Evolutionary conservation across 345 rosid genomes (phyloP).

Genomic region (Eucalyptus curtisii): DNA sequence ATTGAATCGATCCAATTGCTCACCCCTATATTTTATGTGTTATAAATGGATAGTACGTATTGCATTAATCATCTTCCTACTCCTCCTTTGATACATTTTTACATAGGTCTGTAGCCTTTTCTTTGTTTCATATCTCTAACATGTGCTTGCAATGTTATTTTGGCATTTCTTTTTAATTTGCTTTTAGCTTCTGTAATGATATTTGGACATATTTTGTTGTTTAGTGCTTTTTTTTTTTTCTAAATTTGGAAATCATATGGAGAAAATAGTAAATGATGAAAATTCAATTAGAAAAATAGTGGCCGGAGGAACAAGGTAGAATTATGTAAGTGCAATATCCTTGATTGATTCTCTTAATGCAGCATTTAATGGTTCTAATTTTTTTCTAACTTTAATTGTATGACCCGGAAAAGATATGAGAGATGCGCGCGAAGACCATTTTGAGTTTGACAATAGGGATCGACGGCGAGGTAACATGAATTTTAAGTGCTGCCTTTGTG

Average conservation of each 20-base stretch:
- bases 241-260: not conserved
- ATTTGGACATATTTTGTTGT: not conserved
- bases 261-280: not conserved
- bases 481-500: not conserved
- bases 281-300: not conserved
- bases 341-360: not conserved
- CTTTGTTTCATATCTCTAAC: not conserved
- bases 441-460: not conserved
- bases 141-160: not conserved
- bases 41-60: not conserved
- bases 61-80: not conserved
- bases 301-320: not conserved
- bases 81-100: not conserved
- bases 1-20: not conserved
- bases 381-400: not conserved
- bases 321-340: not conserved
- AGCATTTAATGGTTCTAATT: not conserved
- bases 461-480: not conserved
- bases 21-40: not conserved
- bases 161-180: not conserved
- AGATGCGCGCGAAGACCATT: not conserved
- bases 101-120: not conserved
- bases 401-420: not conserved
- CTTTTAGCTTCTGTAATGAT: not conserved
- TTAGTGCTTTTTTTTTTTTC: rapidly evolving